Conservation (phyloP, 2,329 filamentous ascomycete genomes). For the Aspergillus sp. region DNA sequence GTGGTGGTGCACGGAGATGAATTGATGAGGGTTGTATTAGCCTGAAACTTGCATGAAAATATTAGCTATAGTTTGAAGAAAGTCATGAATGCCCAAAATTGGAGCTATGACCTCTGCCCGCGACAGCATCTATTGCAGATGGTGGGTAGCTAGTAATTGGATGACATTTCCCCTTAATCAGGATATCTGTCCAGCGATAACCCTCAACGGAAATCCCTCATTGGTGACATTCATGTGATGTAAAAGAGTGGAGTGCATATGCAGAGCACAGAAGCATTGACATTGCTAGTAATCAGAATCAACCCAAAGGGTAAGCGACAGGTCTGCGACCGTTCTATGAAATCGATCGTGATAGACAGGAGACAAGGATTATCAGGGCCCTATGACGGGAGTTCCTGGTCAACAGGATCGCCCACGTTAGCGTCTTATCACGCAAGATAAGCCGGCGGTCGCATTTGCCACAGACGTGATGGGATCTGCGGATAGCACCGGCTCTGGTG, state of each 20-base stretch:
- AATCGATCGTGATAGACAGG: neutral
- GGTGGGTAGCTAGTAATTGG: neutral
- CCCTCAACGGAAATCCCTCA: neutral
- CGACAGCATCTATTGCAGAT: neutral
- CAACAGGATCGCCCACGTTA: neutral
- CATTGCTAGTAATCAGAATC: neutral
- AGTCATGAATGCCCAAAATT: neutral
- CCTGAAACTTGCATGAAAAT: neutral
- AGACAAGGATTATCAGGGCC: neutral
- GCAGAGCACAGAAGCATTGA: neutral
- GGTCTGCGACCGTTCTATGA: neutral
- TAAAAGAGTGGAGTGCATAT: neutral
- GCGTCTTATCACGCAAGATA: conserved; percentile 1
- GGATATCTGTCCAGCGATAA: neutral
- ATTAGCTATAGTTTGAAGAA: neutral
- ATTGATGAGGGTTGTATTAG: neutral
- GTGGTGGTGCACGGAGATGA: neutral
- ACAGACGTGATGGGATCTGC: conserved; percentile 1
- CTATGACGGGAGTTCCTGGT: neutral
- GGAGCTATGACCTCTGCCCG: neutral
- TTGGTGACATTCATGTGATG: conserved; percentile 1
- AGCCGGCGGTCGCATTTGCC: neutral
- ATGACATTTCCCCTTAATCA: neutral
- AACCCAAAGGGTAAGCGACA: neutral
- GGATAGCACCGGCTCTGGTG: neutral